Evolutionary conservation across 306 rosid genomes (phyloP).

Genomic region (Castanea crenata): DNA sequence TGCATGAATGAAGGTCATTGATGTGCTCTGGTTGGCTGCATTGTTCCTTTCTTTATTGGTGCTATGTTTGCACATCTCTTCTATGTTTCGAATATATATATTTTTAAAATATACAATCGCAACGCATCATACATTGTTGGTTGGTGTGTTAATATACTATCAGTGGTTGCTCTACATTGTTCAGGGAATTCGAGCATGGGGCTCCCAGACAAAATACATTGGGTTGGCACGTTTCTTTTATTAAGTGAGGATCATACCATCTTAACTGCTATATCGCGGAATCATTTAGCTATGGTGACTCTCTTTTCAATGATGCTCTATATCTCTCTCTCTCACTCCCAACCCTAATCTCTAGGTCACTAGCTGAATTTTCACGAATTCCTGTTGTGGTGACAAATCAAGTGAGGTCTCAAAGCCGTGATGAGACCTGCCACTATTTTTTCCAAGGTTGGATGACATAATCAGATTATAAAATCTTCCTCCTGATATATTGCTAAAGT

Average conservation of each 20-base stretch:
- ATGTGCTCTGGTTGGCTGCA: not conserved
- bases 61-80: not conserved
- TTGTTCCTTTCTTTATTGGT: not conserved
- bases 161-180: slow-evolving; percentile 18
- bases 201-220: slow-evolving; percentile 57
- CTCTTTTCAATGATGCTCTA: slow-evolving; percentile 9
- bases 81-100: not conserved
- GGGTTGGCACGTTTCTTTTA: slow-evolving; percentile 88
- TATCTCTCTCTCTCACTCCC: too few species aligned
- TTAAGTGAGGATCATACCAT: slow-evolving; percentile 59
- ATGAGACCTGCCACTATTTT: slow-evolving; percentile 60
- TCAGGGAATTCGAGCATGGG: slow-evolving; percentile 67
- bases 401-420: slow-evolving; percentile 75
- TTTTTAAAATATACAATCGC: not conserved
- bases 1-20: not conserved
- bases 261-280: not conserved
- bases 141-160: not conserved
- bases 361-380: slow-evolving; percentile 89
- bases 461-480: slow-evolving; percentile 17
- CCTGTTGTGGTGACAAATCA: slow-evolving; percentile 92
- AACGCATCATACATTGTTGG: not conserved
- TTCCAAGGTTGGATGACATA: slow-evolving; percentile 70
- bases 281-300: slow-evolving; percentile 19
- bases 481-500: slow-evolving; percentile 12
- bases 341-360: slow-evolving; percentile 49